phyloP scores from a whole-genome alignment of 805 yeast species.

The Yamadazyma tumulicola region DNA sequence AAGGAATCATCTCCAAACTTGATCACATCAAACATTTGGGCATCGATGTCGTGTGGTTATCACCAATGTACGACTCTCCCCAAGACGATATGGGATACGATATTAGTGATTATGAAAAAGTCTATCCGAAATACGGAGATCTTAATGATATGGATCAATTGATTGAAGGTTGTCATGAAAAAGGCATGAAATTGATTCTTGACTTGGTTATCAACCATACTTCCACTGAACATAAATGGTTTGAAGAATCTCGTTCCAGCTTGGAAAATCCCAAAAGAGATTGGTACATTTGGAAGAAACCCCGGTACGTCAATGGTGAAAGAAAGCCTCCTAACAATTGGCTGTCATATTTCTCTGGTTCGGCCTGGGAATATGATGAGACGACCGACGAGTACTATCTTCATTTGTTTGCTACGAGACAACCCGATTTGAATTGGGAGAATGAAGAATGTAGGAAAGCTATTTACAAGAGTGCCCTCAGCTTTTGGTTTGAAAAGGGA shows the following conservation, averaged over 20 bases:
- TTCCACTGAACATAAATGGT: slow-evolving; percentile 54
- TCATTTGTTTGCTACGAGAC: slow-evolving; percentile 49
- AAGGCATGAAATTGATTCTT: slow-evolving; percentile 50
- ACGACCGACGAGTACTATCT: slow-evolving; percentile 53
- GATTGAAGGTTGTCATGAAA: slow-evolving; percentile 42
- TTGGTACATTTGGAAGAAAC: slow-evolving; percentile 58
- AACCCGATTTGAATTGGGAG: slow-evolving; percentile 66
- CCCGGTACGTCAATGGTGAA: slow-evolving; percentile 42
- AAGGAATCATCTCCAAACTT: slow-evolving; percentile 49
- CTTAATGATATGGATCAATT: slow-evolving; percentile 49
- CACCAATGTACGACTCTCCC: slow-evolving; percentile 58
- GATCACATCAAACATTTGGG: slow-evolving; percentile 52
- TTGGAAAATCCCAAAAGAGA: slow-evolving; percentile 54
- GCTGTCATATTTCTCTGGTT: slow-evolving; percentile 50
- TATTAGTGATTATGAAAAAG: slow-evolving; percentile 50
- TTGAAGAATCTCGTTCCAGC: slow-evolving; percentile 51
- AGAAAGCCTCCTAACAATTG: slow-evolving; percentile 60
- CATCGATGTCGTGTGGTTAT: slow-evolving; percentile 53
- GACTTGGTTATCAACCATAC: slow-evolving; percentile 62
- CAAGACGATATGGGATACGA: slow-evolving; percentile 65
- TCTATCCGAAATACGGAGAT: slow-evolving; percentile 54
- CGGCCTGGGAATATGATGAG: slow-evolving; percentile 59
- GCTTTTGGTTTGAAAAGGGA: slow-evolving; percentile 55
- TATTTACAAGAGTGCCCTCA: slow-evolving; percentile 46
- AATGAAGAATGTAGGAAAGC: slow-evolving; percentile 35